These are phyloP conservation scores for Melampsora larici-populina DNA, from an alignment of 1,284 basidiomycete species.

Conservation along the genomic window DNA sequence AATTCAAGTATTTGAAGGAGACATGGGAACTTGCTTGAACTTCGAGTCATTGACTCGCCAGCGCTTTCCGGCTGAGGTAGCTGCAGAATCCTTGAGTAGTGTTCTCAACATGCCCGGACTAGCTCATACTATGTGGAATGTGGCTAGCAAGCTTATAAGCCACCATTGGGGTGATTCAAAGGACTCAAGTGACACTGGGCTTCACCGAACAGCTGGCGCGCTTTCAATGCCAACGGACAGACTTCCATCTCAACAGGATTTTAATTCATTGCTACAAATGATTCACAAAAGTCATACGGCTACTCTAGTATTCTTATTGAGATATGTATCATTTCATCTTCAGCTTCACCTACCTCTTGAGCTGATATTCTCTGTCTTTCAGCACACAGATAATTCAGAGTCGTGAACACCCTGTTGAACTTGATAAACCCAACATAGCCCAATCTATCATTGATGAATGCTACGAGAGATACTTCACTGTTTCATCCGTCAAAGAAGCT, in stretches of 20 bases:
- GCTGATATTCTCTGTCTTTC: neutral
- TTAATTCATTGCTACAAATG: neutral
- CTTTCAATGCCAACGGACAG: neutral
- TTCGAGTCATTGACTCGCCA: too few species aligned
- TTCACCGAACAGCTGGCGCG: neutral
- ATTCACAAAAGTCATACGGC: too few species aligned
- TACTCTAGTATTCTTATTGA: neutral
- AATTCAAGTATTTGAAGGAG: too few species aligned
- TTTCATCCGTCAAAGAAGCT: neutral
- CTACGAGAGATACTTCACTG: neutral
- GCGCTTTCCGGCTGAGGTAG: too few species aligned
- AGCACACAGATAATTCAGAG: too few species aligned
- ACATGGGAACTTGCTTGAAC: neutral
- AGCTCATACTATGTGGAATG: neutral
- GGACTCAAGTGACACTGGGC: neutral
- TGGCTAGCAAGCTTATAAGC: neutral
- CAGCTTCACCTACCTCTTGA: neutral
- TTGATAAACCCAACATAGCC: neutral
- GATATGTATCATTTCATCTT: neutral
- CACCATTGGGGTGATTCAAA: too few species aligned
- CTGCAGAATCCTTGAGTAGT: neutral
- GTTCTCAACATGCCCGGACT: too few species aligned
- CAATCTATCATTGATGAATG: neutral
- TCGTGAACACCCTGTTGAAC: neutral
- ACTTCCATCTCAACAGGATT: too few species aligned